phyloP scores from a whole-genome alignment of 2,329 filamentous ascomycete species.

The Diaporthe destruens region DNA sequence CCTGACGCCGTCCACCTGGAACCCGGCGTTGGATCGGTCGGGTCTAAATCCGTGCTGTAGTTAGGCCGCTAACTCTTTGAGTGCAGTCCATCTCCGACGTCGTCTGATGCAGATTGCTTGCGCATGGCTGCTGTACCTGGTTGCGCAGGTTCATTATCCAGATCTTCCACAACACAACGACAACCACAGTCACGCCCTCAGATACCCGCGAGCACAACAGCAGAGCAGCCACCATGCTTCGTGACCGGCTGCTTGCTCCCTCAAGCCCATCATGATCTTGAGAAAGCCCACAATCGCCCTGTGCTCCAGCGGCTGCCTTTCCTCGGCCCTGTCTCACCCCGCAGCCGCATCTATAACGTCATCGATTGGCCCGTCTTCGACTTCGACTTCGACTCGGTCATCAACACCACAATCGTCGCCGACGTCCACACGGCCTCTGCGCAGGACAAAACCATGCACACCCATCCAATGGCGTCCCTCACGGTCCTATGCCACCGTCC shows the following conservation, averaged over 20 bases:
- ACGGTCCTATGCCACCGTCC: conserved; percentile 44
- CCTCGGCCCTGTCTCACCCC: conserved; percentile 42
- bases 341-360: conserved; percentile 45
- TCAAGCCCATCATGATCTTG: conserved; percentile 43
- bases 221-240: conserved; percentile 30
- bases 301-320: conserved; percentile 44
- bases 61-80: conserved; percentile 6
- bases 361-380: conserved; percentile 30
- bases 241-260: not conserved
- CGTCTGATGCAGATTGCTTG: conserved; percentile 3
- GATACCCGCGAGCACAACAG: not conserved
- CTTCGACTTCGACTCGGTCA: not conserved
- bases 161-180: not conserved
- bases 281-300: conserved; percentile 48
- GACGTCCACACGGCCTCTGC: not conserved
- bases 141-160: not conserved
- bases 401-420: not conserved
- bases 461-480: conserved; percentile 26
- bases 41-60: not conserved
- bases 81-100: conserved; percentile 7
- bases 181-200: not conserved
- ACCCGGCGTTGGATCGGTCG: conserved; percentile 23
- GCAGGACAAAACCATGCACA: not conserved
- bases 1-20: conserved; percentile 26
- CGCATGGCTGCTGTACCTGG: not conserved